Base-by-base conservation (phyloP, 345 rosid species). In the Orychophragmus violaceus region DNA sequence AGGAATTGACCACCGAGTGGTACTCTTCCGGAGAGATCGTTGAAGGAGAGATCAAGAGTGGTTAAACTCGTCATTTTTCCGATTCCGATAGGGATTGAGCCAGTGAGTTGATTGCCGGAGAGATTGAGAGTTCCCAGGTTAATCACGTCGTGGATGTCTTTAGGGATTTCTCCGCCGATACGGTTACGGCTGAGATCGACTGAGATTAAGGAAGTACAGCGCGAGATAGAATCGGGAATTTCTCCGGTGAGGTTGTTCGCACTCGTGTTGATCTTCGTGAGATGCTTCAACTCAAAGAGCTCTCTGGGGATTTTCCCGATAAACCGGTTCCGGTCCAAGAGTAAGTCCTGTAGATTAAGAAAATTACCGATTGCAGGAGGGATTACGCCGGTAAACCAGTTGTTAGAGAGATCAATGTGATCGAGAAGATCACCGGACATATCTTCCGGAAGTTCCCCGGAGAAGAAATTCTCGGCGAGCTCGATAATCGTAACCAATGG, bases 1-100 rank as follows among this genome's bases (percentile, higher is more conserved):
- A 79, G 45, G 50, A 87, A 90, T 68, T 93, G 96, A 6, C 97
- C 98, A 0, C 82, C 97, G 0, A 41, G 22, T 2, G 98, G 98
- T 28, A 93, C 64, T 61, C 65, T 72, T 1, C 98, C 96, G 0
- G 68, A 13, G 56, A 93, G 79, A 41, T 87, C 79, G 71, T 93
- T 90, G 75, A 68, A 68, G 8, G 97, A 82, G 70, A 93, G 82
- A 67, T 93, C 95, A 3, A 93, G 91, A 13, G 79, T 79, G 1
- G 95, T 86, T 48, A 93, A 90, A 14, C 97, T 86, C 2, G 76
- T 78, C 94, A 90, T 93, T 75, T 33, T 64, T 8, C 83, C 73
- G 22, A 93, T 83, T 56, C 86, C 96, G 19, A 13, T 63, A 0
- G 95, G 93, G 17, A 93, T 80, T 57, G 76, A 66, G 2, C 98